These are phyloP conservation scores for Corchorus olitorius DNA, from an alignment of 345 rosid species.

Conservation along the genomic window DNA sequence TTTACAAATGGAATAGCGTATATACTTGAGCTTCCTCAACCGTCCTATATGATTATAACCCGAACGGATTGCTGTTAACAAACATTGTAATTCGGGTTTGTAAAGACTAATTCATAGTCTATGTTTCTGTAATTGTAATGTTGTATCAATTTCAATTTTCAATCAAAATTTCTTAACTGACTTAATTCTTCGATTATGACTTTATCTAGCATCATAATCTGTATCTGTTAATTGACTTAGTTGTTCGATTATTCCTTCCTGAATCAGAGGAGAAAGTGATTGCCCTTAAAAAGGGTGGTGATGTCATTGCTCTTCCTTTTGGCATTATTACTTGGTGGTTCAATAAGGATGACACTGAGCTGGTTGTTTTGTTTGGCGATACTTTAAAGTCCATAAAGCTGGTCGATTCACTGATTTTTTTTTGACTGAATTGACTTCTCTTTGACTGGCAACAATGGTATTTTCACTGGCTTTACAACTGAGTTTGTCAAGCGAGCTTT, in stretches of 20 bases:
- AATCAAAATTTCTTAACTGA: too few species aligned
- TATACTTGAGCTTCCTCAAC: too few species aligned
- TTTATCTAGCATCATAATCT: constrained; percentile 26
- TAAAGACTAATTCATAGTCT: too few species aligned
- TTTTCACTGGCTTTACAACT: constrained; percentile 77
- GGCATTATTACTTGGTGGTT: constrained; percentile 95
- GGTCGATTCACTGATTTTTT: constrained; percentile 84
- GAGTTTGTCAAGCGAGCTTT: constrained; percentile 79
- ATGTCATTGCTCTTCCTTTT: constrained; percentile 89
- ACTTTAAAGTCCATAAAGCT: constrained; percentile 74
- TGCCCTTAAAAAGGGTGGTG: constrained; percentile 83
- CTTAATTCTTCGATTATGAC: too few species aligned
- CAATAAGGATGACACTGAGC: constrained; percentile 75
- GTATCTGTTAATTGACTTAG: too few species aligned
- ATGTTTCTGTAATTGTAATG: too few species aligned
- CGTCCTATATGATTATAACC: too few species aligned
- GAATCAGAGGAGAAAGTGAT: constrained; percentile 85
- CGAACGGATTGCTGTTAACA: too few species aligned
- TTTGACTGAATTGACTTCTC: constrained; percentile 74
- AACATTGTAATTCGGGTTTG: too few species aligned
- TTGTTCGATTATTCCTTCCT: constrained; percentile 42
- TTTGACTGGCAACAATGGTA: constrained; percentile 70
- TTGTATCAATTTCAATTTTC: too few species aligned
- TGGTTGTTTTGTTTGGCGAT: constrained; percentile 80
- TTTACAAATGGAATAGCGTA: too few species aligned